Evolutionary conservation across 192 early-diverging fungal species (phyloP), one percentile per base, ranked within the genome.

Genomic region (Tieghemiomyces parasiticus): DNA sequence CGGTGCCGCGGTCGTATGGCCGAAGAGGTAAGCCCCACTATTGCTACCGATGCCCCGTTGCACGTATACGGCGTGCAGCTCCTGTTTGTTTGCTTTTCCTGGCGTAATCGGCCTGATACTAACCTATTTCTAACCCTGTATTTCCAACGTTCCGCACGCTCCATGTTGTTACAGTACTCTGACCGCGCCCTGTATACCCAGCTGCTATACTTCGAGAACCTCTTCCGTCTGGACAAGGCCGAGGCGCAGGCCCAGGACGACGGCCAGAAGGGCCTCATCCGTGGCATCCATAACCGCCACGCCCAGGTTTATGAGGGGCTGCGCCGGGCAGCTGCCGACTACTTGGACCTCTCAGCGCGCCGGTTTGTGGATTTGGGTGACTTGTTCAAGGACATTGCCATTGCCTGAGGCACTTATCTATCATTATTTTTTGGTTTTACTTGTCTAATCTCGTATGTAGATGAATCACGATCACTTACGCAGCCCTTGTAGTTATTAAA

Each of bases 151-250:
- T n/a, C n/a, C n/a, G n/a, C n/a, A n/a, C n/a, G n/a, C n/a, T n/a
- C n/a, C n/a, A n/a, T n/a, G n/a, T n/a, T n/a, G n/a, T n/a, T n/a
- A n/a, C 61, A 88, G 80, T 93, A 86, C 62, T 72, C 83, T 30
- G 91, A 93, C 62, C 74, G 70, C 34, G 61, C 59, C 62, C 72
- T 97, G 6, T 89, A 91, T 67, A 85, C 78, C 28, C 92, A 97
- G 73, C 60, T 97, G 29, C 71, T 75, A 51, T 97, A 87, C 63
- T 88, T 79, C 61, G 74, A 78, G 35, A 72, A 74, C 31, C 67
- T 93, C 44, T 88, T 93, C 65, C 72, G 85, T 48, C 49, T 60
- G n/a, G 65, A 79, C 29, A 71, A 78, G 56, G 60, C 69, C 30
- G 48, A 61, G 51, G 38, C 53, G 6, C 26, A 58, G 35, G 9